Percentiles rank a stretch among this genome's conserved stretches.
Evolutionary conservation across 2,329 filamentous ascomycete genomes (phyloP).

Genomic region (Trichophyton simii): DNA sequence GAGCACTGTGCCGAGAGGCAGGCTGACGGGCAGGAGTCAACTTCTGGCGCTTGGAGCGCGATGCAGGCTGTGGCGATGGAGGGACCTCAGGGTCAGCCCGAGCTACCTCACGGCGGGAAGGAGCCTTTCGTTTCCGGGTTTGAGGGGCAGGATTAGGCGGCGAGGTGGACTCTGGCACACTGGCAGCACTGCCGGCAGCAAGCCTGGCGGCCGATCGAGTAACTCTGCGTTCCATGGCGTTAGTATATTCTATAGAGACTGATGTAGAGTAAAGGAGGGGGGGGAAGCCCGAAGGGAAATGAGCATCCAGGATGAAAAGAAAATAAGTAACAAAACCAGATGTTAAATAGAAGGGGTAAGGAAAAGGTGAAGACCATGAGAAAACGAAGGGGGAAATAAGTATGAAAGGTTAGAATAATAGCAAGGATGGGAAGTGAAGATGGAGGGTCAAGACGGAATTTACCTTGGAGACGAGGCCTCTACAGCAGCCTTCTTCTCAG

Average conservation of each 20-base stretch:
- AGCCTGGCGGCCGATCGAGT: slow-evolving; percentile 69
- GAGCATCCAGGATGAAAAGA: too few species aligned
- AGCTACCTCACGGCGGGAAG: slow-evolving; percentile 35
- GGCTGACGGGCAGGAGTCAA: slow-evolving; percentile 37
- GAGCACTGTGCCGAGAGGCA: slow-evolving; percentile 29
- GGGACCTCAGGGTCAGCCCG: slow-evolving; percentile 12
- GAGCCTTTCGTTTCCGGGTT: slow-evolving; percentile 65
- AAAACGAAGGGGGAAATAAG: background rate
- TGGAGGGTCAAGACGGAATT: slow-evolving; percentile 12
- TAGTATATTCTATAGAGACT: slow-evolving; percentile 39
- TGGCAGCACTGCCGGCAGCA: slow-evolving; percentile 25
- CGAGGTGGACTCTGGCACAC: slow-evolving; percentile 39
- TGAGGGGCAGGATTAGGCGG: slow-evolving; percentile 35
- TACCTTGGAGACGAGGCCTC: slow-evolving; percentile 27
- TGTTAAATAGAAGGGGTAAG: too few species aligned
- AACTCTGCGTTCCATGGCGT: slow-evolving; percentile 86
- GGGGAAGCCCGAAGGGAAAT: too few species aligned
- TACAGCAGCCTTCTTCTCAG: slow-evolving; percentile 27
- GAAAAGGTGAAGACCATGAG: slow-evolving; percentile 10
- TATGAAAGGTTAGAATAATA: slow-evolving; percentile 7
- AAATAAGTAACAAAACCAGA: too few species aligned
- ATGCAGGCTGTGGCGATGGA: slow-evolving; percentile 9
- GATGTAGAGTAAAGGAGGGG: slow-evolving; percentile 5
- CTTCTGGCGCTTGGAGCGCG: slow-evolving; percentile 60
- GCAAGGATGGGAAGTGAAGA: background rate